A percentile compares a stretch with the other conserved stretches of the same genome.
These are phyloP conservation scores for Kwoniella europaea DNA, from an alignment of 768 basidiomycete genomes.

Conservation along the genomic window DNA sequence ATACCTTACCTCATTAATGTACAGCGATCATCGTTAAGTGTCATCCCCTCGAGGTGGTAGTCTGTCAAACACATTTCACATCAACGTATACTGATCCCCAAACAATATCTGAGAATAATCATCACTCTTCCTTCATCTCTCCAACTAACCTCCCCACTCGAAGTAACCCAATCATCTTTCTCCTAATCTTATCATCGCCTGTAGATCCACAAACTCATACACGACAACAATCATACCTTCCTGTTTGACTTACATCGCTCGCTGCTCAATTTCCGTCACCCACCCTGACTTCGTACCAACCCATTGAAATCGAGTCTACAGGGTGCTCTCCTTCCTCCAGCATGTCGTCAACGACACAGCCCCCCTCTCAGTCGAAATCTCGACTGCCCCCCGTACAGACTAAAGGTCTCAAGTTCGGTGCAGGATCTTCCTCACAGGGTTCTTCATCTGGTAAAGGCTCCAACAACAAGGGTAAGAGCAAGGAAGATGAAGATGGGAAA, in stretches of 20 bases:
- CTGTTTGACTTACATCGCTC: too few relatives aligned
- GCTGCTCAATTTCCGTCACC: too few relatives aligned
- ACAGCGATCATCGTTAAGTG: background rate
- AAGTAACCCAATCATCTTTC: too few relatives aligned
- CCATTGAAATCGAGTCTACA: background rate
- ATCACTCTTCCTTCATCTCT: too few relatives aligned
- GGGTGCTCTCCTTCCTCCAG: background rate
- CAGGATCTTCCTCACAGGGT: conserved; percentile 1
- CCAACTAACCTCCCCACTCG: too few relatives aligned
- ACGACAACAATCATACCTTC: too few relatives aligned
- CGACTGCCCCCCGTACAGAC: background rate
- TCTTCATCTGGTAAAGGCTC: conserved; percentile 1
- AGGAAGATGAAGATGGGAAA: conserved; percentile 8
- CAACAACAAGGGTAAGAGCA: background rate
- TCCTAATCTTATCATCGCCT: too few relatives aligned
- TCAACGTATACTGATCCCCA: too few relatives aligned
- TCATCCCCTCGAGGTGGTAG: too few relatives aligned
- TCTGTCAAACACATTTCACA: too few relatives aligned
- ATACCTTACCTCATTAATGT: background rate
- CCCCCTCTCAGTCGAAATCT: background rate
- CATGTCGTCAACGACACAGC: background rate
- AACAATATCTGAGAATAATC: too few relatives aligned
- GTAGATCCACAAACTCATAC: too few relatives aligned
- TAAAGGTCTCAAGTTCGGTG: background rate
- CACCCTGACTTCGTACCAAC: background rate